Evolutionary conservation across 2,329 filamentous ascomycete genomes (phyloP).

Genomic region (Apiospora arundinis): DNA sequence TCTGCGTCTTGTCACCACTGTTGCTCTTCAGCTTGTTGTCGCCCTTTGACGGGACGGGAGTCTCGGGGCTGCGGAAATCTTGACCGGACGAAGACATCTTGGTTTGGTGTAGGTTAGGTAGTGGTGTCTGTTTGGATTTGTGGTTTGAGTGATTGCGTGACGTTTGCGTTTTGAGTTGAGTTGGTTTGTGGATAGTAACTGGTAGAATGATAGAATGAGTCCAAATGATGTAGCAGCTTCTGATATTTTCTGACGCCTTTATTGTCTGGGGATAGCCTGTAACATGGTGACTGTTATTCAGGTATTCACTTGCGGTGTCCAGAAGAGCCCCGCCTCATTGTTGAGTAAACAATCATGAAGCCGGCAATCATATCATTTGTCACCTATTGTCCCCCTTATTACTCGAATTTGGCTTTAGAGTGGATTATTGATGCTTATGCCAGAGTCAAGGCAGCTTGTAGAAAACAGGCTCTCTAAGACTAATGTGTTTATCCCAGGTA

Average conservation of each 20-base stretch:
- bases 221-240: background rate
- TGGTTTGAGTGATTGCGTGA: background rate
- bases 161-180: background rate
- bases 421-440: background rate
- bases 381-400: background rate
- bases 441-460: background rate
- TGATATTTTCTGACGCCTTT: background rate
- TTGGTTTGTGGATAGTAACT: background rate
- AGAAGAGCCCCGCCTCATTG: background rate
- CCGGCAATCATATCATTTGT: background rate
- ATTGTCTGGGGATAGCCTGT: background rate
- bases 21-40: background rate
- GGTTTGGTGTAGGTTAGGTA: background rate
- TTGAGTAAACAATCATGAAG: background rate
- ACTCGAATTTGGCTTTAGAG: background rate
- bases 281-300: background rate
- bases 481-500: no score
- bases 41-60: background rate
- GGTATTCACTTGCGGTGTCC: background rate
- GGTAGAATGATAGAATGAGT: background rate
- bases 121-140: background rate
- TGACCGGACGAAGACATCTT: conserved; percentile 9
- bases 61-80: background rate
- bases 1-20: background rate
- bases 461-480: background rate